Base-by-base conservation (phyloP, 768 basidiomycete genomes). In the Chalciporus piperatus region DNA sequence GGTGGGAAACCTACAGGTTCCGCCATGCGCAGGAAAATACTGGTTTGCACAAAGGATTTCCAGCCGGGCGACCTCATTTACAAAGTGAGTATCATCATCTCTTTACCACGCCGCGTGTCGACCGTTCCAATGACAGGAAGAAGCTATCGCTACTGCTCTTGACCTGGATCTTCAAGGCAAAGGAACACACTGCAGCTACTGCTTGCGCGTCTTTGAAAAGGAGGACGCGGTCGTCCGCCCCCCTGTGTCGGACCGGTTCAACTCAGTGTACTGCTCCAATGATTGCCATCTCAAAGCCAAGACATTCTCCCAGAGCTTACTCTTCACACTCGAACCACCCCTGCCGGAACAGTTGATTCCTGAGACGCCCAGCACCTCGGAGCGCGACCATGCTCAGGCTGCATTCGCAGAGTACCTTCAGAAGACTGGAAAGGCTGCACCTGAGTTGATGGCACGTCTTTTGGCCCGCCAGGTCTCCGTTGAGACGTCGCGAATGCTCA, bases 11-110 rank as follows among this genome's bases (percentile, higher is more conserved):
- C 56, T 13, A 38, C 45, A 3, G 45, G 49, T 38, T 45, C 48
- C 2, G 67, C 62, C 62, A 67, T 45, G 57, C 74, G 59, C 39
- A 79, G 77, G 45, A 82, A 80, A 61, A 71, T 81, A 22, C 69
- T 91, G 30, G 74, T 89, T 30, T 81, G 82, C 27, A 77, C 73
- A 51, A 83, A 85, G 65, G 85, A 90, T 59, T 76, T 92, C 51
- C 68, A 76, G 44, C 76, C 76, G 3, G 90, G 89, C 42, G 87
- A 92, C 52, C 72, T 81, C 41, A 89, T 93, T 45, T 93, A 91
- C 72, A 85, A 79, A 77, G 90, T 84, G 65, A 44, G 51, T 55
- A 14, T 17, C 4, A 1, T 42, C 38, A 27, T 35, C 41, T 13
- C 41, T 28, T 43, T 32, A 43, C 12, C 11, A 40, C 6, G n/a